phyloP scores from a whole-genome alignment of 2,329 filamentous ascomycete species.

The Rutstroemia sp. region DNA sequence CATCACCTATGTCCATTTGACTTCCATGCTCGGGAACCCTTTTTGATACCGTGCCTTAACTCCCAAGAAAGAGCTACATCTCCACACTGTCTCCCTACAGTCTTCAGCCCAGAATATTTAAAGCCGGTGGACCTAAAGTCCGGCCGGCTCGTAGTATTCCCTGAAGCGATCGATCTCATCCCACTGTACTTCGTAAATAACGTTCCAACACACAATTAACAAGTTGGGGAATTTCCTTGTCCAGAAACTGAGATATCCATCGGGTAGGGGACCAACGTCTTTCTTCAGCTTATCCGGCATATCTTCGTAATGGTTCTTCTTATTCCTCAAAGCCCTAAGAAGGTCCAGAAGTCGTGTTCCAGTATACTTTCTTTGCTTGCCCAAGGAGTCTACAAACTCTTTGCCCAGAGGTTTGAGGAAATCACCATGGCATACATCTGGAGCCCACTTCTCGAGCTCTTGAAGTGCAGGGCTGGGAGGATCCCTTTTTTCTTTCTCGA shows the following conservation, averaged over 20 bases:
- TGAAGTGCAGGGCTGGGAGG: constrained; percentile 64
- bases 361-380: constrained; percentile 93
- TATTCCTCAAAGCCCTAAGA: constrained; percentile 83
- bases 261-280: constrained; percentile 54
- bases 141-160: constrained; percentile 56
- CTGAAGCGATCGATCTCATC: constrained; percentile 50
- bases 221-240: constrained; percentile 58
- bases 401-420: constrained; percentile 72
- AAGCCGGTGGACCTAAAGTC: constrained; percentile 1
- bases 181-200: constrained; percentile 49
- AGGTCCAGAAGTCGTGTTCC: constrained; percentile 78
- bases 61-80: too few relatives aligned
- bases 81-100: too few relatives aligned
- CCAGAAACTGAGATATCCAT: constrained; percentile 64
- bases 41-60: too few relatives aligned
- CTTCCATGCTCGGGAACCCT: too few relatives aligned
- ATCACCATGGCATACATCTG: constrained; percentile 55
- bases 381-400: constrained; percentile 80
- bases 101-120: not conserved
- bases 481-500: constrained; percentile 84
- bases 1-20: too few relatives aligned
- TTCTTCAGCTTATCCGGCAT: constrained; percentile 75
- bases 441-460: constrained; percentile 48
- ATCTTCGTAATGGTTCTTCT: constrained; percentile 96
- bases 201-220: constrained; percentile 58